Evolutionary conservation across 352 stramenopile species (phyloP), one percentile per base, ranked within the genome.

Genomic region (Globisporangium nunn): DNA sequence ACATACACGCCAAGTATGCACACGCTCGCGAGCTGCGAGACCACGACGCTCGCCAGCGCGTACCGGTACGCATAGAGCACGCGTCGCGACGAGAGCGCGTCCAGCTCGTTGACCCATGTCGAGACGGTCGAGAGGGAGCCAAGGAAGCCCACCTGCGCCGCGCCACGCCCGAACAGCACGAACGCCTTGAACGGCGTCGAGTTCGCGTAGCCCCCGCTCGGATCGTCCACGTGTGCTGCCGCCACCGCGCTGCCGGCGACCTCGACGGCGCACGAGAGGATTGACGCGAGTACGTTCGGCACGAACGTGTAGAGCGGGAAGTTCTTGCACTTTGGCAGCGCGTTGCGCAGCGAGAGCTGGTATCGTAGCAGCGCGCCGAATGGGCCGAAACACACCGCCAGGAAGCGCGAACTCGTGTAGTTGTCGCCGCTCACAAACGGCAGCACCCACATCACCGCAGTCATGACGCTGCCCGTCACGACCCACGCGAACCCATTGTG

Each of bases 111-210:
- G 31, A 86, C 67, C 78, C 78, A 88, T 31, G 75, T 82, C 14
- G 78, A 88, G 8, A 88, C 78, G 3, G 78, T 88, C 40, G 78
- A 88, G 31, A 88, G 67, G 33, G 78, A 88, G n/a, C 78, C 78
- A 2, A 83, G 59, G 31, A 88, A 78, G 44, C 78, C 78, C 14
- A 81, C 71, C 43, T 79, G 56, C 39, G 76, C 54, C 33, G 61
- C 72, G 40, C 74, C 71, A 63, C 82, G 62, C 6, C 74, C 74
- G 33, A 70, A 64, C 53, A 86, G 60, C 23, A 80, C 62, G 45
- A 74, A 87, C 48, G 66, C 56, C 12, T 67, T 61, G 57, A 75
- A 79, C 4, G 63, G 45, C 37, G 64, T 17, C 15, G 47, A 23
- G 47, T 23, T 17, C 33, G 47, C 47, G 47, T 52, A 52, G 11